Evolutionary conservation across 495 filamentous ascomycete species (phyloP), one percentile per base, ranked within the genome.

Genomic region (Xylaria cubensis): DNA sequence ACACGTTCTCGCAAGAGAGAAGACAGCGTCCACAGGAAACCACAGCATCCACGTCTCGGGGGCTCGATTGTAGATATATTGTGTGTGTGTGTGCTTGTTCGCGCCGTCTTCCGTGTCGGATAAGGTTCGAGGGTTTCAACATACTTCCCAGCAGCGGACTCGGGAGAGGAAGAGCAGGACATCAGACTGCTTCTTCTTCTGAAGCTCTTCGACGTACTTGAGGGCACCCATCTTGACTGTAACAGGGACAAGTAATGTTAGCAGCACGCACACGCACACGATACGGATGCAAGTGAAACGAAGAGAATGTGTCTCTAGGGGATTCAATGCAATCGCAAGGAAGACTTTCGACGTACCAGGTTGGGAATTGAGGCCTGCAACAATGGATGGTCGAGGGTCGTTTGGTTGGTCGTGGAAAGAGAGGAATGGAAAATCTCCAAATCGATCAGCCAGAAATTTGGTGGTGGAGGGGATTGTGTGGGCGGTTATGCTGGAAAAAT

Each of bases 101-200:
- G 58, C 58, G 55, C 53, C 58, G 58, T 61, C 69, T 74, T 77
- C 76, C 72, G 74, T 77, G 75, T 74, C 73, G 78, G 51, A 26
- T n/a, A 42, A 53, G 64, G 65, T 56, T 75, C 67, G 72, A 87
- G 78, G 77, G 81, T 82, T 86, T 61, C 82, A 88, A 90, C 96
- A 92, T 91, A 98, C 96, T 93, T 99, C 96, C 96, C 96, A 99
- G 93, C 97, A 98, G 87, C 96, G 94, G 82, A 99, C 97, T 83
- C 96, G 95, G 83, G 97, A 93, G 86, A 99, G 90, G 90, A 99
- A 99, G 88, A 94, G 95, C 86, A 98, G 91, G 76, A 98, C 92
- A 86, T 99, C 96, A 81, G 93, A 97, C 90, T 99, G 96, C 93
- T 99, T 99, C 93, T 97, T 97, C 93, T 98, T 98, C 83, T 97